These are phyloP conservation scores for Fraxinus xanthoxyloides DNA, from an alignment of 305 asterid species.

Conservation along the genomic window DNA sequence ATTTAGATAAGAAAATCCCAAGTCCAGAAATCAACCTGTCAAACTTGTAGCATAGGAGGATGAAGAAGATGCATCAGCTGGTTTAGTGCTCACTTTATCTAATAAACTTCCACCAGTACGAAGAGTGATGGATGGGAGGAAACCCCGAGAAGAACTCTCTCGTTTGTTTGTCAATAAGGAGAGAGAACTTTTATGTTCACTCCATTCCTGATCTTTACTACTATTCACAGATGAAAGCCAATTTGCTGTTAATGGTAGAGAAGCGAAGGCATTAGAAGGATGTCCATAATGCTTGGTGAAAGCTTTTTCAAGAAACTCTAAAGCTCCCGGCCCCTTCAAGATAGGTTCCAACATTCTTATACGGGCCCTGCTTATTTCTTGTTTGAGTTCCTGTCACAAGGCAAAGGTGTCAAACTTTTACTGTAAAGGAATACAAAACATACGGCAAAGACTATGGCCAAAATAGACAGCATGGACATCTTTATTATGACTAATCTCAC, in stretches of 20 bases:
- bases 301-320: slow-evolving; percentile 68
- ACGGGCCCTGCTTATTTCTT: slow-evolving; percentile 82
- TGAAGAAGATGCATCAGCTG: slow-evolving; percentile 31
- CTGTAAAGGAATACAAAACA: not conserved
- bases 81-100: slow-evolving; percentile 33
- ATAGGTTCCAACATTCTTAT: slow-evolving; percentile 74
- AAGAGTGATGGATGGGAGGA: slow-evolving; percentile 67
- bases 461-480: not conserved
- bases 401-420: not conserved
- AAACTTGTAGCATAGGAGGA: slow-evolving; percentile 27
- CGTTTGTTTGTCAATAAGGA: slow-evolving; percentile 34
- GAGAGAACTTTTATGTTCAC: slow-evolving; percentile 48
- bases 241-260: slow-evolving; percentile 60
- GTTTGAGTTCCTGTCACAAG: slow-evolving; percentile 63
- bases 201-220: slow-evolving; percentile 66
- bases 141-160: slow-evolving; percentile 34
- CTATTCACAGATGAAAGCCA: slow-evolving; percentile 58
- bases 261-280: slow-evolving; percentile 51
- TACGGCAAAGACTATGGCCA: not conserved
- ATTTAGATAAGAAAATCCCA: not conserved
- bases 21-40: slow-evolving; percentile 37
- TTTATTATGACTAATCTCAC: not conserved
- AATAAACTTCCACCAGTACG: slow-evolving; percentile 72
- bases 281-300: slow-evolving; percentile 67
- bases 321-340: slow-evolving; percentile 78